A percentile compares a stretch with the other conserved stretches of the same genome.
These are phyloP conservation scores for Claviceps monticola DNA, from an alignment of 2,329 filamentous ascomycete species.

Conservation along the genomic window DNA sequence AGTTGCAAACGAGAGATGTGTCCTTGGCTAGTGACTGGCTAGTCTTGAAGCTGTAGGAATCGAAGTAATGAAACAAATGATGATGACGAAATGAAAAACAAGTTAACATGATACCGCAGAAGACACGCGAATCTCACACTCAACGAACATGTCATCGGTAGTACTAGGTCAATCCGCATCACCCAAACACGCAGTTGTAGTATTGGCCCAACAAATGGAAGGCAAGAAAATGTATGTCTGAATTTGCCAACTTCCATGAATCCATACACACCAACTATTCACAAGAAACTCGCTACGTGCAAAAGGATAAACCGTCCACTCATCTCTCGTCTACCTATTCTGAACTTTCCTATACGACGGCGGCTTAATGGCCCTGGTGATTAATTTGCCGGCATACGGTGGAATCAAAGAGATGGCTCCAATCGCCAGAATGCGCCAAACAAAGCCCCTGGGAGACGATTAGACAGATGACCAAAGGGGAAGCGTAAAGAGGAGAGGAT, in stretches of 20 bases:
- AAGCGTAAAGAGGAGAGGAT: not conserved
- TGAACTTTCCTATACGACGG: constrained; percentile 92
- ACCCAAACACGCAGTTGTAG: not conserved
- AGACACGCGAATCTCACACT: not conserved
- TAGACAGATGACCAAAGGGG: constrained; percentile 5
- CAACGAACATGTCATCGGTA: not conserved
- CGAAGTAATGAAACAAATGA: not conserved
- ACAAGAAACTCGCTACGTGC: not conserved
- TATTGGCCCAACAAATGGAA: not conserved
- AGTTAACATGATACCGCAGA: not conserved
- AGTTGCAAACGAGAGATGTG: constrained; percentile 36
- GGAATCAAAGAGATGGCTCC: constrained; percentile 69
- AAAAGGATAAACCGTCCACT: constrained; percentile 2
- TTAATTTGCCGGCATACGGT: constrained; percentile 74
- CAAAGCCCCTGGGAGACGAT: constrained; percentile 50
- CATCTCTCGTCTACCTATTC: constrained; percentile 34
- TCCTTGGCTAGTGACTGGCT: constrained; percentile 30
- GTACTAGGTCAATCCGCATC: not conserved
- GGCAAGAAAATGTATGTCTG: not conserved
- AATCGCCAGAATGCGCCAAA: constrained; percentile 78
- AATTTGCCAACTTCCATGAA: not conserved
- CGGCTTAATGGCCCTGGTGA: constrained; percentile 73
- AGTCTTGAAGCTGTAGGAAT: constrained; percentile 34
- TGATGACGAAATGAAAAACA: not conserved
- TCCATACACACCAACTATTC: not conserved